Percentiles rank a stretch among this genome's conserved stretches.
Conservation (phyloP, 805 yeast genomes). For the Vanderwaltozyma verrucispora region DNA sequence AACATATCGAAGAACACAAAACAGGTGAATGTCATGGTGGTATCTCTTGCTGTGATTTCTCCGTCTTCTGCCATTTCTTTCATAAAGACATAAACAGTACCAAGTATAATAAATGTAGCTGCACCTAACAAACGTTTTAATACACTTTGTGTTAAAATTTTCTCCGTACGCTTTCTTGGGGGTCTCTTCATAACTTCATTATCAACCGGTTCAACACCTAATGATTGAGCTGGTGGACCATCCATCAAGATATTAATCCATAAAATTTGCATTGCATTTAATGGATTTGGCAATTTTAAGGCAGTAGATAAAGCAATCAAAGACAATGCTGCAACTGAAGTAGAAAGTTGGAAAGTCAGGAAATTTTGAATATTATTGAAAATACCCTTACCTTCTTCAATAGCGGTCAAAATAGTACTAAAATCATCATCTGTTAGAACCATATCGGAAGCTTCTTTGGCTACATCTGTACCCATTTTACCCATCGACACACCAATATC, state of each 20-base stretch:
- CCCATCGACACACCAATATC: conserved; percentile 97
- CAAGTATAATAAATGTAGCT: conserved; percentile 66
- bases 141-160: conserved; percentile 62
- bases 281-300: conserved; percentile 82
- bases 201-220: conserved; percentile 97
- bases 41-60: conserved; percentile 82
- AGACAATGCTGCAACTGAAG: conserved; percentile 90
- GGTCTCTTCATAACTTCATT: conserved; percentile 92
- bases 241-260: conserved; percentile 98
- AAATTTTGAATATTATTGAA: conserved; percentile 93
- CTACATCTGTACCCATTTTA: conserved; percentile 92
- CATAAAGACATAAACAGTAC: conserved; percentile 80
- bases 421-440: conserved; percentile 94
- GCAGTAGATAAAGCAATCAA: conserved; percentile 80
- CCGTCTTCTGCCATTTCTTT: conserved; percentile 75
- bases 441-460: conserved; percentile 98
- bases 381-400: conserved; percentile 96
- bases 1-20: conserved; percentile 95
- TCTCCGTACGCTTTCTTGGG: conserved; percentile 84
- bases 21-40: conserved; percentile 98
- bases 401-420: conserved; percentile 84
- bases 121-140: conserved; percentile 66
- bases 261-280: conserved; percentile 95
- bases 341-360: conserved; percentile 89
- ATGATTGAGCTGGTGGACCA: conserved; percentile 97